Base-by-base conservation (phyloP, 2,329 filamentous ascomycete species). In the Cytospora piceicola region DNA sequence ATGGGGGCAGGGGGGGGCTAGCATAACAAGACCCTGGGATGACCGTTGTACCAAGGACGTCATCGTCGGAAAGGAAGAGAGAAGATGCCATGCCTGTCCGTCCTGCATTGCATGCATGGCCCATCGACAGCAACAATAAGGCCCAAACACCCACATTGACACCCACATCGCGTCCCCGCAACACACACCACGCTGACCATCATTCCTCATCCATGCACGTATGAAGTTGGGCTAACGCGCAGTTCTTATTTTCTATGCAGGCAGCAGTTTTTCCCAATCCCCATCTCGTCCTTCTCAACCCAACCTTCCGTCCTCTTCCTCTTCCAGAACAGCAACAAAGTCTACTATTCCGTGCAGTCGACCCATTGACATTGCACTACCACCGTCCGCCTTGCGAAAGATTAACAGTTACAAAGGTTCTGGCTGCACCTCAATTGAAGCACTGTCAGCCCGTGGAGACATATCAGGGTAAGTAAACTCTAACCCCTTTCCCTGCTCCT, bases 371-470 rank as follows among this genome's bases (percentile, higher is more conserved):
- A 88, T 86, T 66, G 81, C 84, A 68, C 70, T 83, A 4, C 82
- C 83, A 29, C 71, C 77, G 30, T 69, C 67, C 1, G 32, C 75
- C 20, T 53, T 39, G 55, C 79, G 75, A 69, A 80, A 78, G 65
- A 71, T 79, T 29, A 29, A 29, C 67, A n/a, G n/a, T n/a, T n/a
- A n/a, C n/a, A 75, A 75, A 67, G 73, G 78, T 58, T 76, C 78
- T 58, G 72, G 76, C 55, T 77, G 77, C 70, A 83, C 79, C 29
- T 80, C 80, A 24, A 80, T 77, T 27, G 81, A 81, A 68, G 82
- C 81, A 68, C 74, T 88, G 27, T 86, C 85, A 30, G 86, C 83
- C 54, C 79, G 86, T 63, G 86, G 86, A 61, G 86, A 88, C 73
- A 72, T 85, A 58, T 80, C 79, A 72, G 85, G 85, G 86, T 88